Conservation (phyloP, 306 rosid species). For the Quercus parvula region DNA sequence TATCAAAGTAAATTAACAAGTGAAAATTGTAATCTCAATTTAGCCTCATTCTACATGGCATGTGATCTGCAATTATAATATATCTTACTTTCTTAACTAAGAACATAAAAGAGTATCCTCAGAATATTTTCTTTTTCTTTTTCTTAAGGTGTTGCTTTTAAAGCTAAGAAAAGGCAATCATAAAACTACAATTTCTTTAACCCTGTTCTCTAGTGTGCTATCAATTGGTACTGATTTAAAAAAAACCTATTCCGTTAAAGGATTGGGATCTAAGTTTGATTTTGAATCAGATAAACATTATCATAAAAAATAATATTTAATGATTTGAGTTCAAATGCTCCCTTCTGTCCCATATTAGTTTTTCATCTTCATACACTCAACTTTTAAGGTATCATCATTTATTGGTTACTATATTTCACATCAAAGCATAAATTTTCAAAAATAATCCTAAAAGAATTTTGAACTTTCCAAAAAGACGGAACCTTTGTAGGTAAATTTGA, state of each 20-base stretch:
- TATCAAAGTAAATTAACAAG: not conserved
- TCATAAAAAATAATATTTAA: not conserved
- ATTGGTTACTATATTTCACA: not conserved
- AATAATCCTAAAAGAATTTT: not conserved
- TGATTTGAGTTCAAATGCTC: not conserved
- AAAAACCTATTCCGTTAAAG: no score
- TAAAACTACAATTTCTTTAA: not conserved
- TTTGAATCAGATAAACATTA: not conserved
- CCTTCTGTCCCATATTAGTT: not conserved
- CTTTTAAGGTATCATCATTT: not conserved
- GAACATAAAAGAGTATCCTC: not conserved
- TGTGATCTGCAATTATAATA: not conserved
- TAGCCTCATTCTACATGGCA: not conserved
- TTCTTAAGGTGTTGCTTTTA: not conserved
- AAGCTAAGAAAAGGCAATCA: not conserved
- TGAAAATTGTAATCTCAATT: not conserved
- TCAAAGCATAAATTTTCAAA: not conserved
- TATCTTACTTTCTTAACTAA: not conserved
- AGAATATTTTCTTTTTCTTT: not conserved
- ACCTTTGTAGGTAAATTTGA: not conserved
- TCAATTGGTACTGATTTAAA: not conserved
- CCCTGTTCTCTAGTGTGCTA: not conserved
- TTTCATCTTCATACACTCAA: not conserved
- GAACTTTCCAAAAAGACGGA: not conserved
- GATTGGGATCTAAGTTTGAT: not conserved